Conservation (phyloP, 345 rosid genomes). For the Jatropha curcas region DNA sequence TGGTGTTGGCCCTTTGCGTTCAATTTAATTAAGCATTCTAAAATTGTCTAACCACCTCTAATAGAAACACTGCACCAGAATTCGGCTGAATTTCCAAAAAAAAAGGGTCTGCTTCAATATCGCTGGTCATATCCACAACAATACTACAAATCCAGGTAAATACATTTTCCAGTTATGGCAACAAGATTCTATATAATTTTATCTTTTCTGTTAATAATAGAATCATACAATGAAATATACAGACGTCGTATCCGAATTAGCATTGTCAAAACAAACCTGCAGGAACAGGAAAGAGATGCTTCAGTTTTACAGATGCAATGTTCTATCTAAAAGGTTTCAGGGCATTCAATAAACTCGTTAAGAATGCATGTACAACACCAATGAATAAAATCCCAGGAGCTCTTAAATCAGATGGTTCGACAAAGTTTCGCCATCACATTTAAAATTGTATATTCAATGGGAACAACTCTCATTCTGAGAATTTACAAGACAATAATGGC, state of each 20-base stretch:
- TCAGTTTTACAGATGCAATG: slow-evolving; percentile 62
- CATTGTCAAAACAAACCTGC: slow-evolving; percentile 97
- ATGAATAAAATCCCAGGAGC: slow-evolving; percentile 6
- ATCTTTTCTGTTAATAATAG: slow-evolving; percentile 30
- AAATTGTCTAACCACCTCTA: background rate
- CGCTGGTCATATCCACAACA: slow-evolving; percentile 26
- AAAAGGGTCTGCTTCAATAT: slow-evolving; percentile 11
- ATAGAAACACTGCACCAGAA: slow-evolving; percentile 6
- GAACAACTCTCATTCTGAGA: slow-evolving; percentile 15
- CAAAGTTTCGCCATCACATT: slow-evolving; percentile 22
- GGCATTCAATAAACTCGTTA: slow-evolving; percentile 25
- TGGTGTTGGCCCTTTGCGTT: background rate
- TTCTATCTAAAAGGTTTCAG: slow-evolving; percentile 24
- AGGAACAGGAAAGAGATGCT: slow-evolving; percentile 83
- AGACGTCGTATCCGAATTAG: slow-evolving; percentile 80
- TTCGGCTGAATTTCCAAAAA: background rate
- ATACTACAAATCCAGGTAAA: slow-evolving; percentile 18
- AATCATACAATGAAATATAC: slow-evolving; percentile 58
- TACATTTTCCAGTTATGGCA: slow-evolving; percentile 22
- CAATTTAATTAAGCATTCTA: background rate
- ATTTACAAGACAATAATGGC: slow-evolving; percentile 34
- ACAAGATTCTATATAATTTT: slow-evolving; percentile 1
- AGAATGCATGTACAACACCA: slow-evolving; percentile 2
- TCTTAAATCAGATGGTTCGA: slow-evolving; percentile 18
- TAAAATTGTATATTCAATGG: slow-evolving; percentile 21